Evolutionary conservation across 164 flowering plant genomes (phyloP), one percentile per base, ranked within the genome.

Genomic region (Malania oleifera): DNA sequence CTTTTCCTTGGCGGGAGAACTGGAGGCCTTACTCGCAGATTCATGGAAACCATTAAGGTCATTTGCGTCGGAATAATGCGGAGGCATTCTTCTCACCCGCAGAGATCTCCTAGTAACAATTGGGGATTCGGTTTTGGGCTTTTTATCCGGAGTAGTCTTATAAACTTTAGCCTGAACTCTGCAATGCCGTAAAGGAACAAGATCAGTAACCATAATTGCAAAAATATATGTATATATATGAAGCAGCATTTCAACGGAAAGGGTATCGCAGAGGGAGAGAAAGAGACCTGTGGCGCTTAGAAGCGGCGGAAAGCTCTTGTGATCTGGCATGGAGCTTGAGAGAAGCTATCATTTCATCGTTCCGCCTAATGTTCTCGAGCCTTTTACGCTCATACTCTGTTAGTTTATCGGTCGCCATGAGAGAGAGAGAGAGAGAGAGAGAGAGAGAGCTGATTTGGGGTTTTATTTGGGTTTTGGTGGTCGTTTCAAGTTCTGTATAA

Each of bases 351-450:
- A 80, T 79, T 59, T 83, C 70, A 0, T 65, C 71, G 56, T 85
- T 85, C 20, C 85, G 80, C 55, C 72, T 75, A 1, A 88, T 85
- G 73, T 85, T 83, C 55, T 91, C 91, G 17, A 84, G 83, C 43
- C 98, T 73, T 62, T 57, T 63, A 5, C 84, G 81, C 73, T 91
- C 98, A 68, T 91, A 91, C 39, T 86, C 90, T 5, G 86, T 82
- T 39, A 89, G 60, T 24, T 64, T 67, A 59, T 68, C 11, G 20
- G 73, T 1, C 70, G 80, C 80, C 89, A 84, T 84, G 18, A 37
- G 27, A 57, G 54, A 11, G 51, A 29, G 57, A 47, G 43, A 18
- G 34, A 34, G 60, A 50, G 50, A n/a, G 43, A n/a, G 49, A 52
- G 51, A n/a, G 35, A 52, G 40, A 28, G 55, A 11, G 12, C 7